A percentile compares a stretch with the other conserved stretches of the same genome.
Evolutionary conservation across 2,329 filamentous ascomycete species (phyloP).

Genomic region (Ophiobolus disseminans): DNA sequence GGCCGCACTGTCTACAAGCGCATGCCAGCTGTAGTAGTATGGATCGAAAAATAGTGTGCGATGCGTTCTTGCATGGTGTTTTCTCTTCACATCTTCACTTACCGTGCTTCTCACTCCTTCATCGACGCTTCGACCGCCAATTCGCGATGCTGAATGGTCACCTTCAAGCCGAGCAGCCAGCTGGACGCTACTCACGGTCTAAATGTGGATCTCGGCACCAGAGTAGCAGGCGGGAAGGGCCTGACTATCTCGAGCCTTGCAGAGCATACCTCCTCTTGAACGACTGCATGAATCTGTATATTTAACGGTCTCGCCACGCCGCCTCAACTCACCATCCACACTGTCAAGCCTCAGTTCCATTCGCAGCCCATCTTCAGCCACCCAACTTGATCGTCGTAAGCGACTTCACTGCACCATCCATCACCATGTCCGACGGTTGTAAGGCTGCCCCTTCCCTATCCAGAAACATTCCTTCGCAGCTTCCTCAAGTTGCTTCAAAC

Average conservation of each 20-base stretch:
- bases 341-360: slow-evolving; percentile 26
- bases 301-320: slow-evolving; percentile 45
- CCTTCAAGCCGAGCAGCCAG: slow-evolving; percentile 36
- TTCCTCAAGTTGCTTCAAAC: neutral
- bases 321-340: slow-evolving; percentile 30
- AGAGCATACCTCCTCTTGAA: slow-evolving; percentile 36
- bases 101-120: slow-evolving; percentile 40
- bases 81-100: slow-evolving; percentile 20
- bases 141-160: slow-evolving; percentile 45
- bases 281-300: slow-evolving; percentile 30
- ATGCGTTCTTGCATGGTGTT: slow-evolving; percentile 36
- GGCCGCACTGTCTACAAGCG: slow-evolving; percentile 29
- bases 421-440: slow-evolving; percentile 65
- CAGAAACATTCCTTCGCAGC: neutral
- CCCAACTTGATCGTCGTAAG: slow-evolving; percentile 19
- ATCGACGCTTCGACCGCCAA: slow-evolving; percentile 33
- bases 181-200: slow-evolving; percentile 45
- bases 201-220: slow-evolving; percentile 47
- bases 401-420: slow-evolving; percentile 14
- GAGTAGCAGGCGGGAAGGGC: slow-evolving; percentile 47
- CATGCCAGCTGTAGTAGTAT: slow-evolving; percentile 44
- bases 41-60: slow-evolving; percentile 32
- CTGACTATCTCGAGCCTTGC: slow-evolving; percentile 42
- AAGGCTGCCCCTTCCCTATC: slow-evolving; percentile 39
- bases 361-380: slow-evolving; percentile 8